Evolutionary conservation across 2,329 filamentous ascomycete genomes (phyloP).

Genomic region (Massarina eburnea): DNA sequence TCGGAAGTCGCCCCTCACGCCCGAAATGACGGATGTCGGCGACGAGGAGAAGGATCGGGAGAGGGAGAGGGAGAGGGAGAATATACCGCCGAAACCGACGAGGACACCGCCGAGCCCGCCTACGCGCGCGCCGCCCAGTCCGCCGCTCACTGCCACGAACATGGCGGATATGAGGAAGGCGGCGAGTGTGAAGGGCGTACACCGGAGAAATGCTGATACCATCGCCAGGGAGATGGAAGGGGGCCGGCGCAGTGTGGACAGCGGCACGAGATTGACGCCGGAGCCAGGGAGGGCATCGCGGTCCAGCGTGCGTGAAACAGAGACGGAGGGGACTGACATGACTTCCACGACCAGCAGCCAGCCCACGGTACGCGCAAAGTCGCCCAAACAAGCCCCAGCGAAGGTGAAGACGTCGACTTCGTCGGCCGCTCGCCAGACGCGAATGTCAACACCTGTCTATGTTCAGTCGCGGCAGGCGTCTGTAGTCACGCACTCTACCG

Average conservation of each 20-base stretch:
- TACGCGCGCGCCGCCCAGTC: constrained; percentile 48
- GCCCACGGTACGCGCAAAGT: constrained; percentile 42
- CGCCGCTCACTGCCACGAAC: constrained; percentile 47
- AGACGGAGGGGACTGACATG: constrained; percentile 44
- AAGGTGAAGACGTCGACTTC: constrained; percentile 30
- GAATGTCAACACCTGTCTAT: constrained; percentile 19
- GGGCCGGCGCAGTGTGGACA: constrained; percentile 47
- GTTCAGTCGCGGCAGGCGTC: constrained; percentile 41
- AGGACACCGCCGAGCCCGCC: constrained; percentile 24
- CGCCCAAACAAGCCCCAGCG: constrained; percentile 17
- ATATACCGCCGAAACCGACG: constrained; percentile 15
- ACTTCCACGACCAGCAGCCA: constrained; percentile 46
- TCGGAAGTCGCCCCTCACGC: constrained; percentile 36
- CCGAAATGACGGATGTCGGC: constrained; percentile 47
- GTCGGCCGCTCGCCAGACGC: constrained; percentile 17
- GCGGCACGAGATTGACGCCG: constrained; percentile 37
- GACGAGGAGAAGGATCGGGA: constrained; percentile 27
- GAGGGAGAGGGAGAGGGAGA: constrained; percentile 17
- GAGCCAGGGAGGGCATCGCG: constrained; percentile 44
- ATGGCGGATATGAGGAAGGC: constrained; percentile 48
- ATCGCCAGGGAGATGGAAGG: constrained; percentile 40
- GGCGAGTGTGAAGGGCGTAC: constrained; percentile 49
- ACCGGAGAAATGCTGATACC: constrained; percentile 40
- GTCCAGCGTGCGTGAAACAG: constrained; percentile 46
- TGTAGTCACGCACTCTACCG: constrained; percentile 45